Evolutionary conservation across 768 basidiomycete genomes (phyloP).

Genomic region (Filobasidium wieringae): DNA sequence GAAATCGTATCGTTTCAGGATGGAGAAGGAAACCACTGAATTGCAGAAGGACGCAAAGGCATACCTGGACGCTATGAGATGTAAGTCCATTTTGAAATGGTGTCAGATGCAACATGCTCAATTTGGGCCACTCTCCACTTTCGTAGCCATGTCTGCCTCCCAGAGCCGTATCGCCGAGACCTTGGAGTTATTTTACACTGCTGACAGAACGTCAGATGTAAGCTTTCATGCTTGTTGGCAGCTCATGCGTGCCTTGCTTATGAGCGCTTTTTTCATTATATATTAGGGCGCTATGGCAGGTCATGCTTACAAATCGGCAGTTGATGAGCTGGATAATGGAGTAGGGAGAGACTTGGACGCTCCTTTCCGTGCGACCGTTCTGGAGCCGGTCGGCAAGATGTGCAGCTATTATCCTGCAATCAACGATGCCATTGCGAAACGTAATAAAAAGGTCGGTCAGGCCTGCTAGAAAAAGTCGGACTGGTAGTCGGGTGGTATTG

Average conservation of each 20-base stretch:
- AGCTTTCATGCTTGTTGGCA: conserved; percentile 1
- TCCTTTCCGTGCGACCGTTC: conserved; percentile 85
- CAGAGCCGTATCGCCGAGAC: conserved; percentile 88
- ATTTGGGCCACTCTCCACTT: too few relatives aligned
- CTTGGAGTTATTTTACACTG: conserved; percentile 73
- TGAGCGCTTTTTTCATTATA: background rate
- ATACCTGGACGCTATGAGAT: conserved; percentile 87
- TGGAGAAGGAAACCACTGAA: conserved; percentile 88
- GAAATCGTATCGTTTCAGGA: conserved; percentile 44
- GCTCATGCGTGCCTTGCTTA: background rate
- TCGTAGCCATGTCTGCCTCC: conserved; percentile 78
- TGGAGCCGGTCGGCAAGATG: conserved; percentile 94
- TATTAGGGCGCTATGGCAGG: conserved; percentile 77
- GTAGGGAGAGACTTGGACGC: conserved; percentile 77
- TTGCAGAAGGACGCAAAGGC: conserved; percentile 92
- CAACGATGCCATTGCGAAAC: conserved; percentile 84
- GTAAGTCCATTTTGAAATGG: conserved; percentile 42
- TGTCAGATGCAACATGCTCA: background rate
- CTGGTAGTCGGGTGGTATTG: background rate
- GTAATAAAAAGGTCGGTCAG: conserved; percentile 77
- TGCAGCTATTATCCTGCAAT: conserved; percentile 85
- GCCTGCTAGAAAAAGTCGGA: background rate
- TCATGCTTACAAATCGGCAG: conserved; percentile 87
- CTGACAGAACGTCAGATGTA: conserved; percentile 45
- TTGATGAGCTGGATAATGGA: conserved; percentile 80